Evolutionary conservation across 2,329 filamentous ascomycete species (phyloP), one percentile per base, ranked within the genome.

Genomic region (Malbranchea zuffiana): DNA sequence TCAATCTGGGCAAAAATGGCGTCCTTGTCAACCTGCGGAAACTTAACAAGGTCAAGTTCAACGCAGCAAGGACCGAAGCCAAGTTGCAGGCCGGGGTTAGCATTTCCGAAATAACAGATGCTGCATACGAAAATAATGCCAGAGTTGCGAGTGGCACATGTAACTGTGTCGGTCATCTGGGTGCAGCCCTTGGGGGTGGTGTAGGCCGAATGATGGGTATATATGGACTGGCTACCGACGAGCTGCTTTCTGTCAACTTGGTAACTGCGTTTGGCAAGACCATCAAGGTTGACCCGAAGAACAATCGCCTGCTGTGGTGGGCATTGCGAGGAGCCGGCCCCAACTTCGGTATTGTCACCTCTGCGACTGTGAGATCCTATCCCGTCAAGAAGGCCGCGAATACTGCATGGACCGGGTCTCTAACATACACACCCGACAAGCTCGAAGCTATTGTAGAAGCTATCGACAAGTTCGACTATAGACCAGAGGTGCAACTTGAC

Each of bases 281-380:
- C 19, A 28, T 53, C 10, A 61, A 54, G 1, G 53, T 65, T 0
- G 50, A 63, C n/a, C 48, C 57, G 11, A 37, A 17, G n/a, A 25
- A 12, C 17, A 52, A 56, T 6, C 58, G 62, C 0, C 67, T 73
- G 18, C 56, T 73, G 2, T 72, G 58, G 44, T 74, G 69, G 69
- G 69, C 54, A 0, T 57, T 74, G 44, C 53, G 55, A 35, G 69
- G 69, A 3, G 69, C 69, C 2, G 70, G 69, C 1, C 65, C 71
- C 39, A 72, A 72, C 50, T 72, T 73, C 42, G 69, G 69, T 17
- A 60, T 73, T 37, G 28, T 30, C 8, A 30, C 28, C 23, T 25
- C 23, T 25, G 23, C 23, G 12, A 31, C 10, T 8, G 45, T 61
- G 33, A 60, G 59, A 37, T 49, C 62, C 2, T 55, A 50, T 17